Evolutionary conservation across 2,329 filamentous ascomycete genomes (phyloP), one percentile per base, ranked within the genome.

Genomic region (Sarocladium oryzae): DNA sequence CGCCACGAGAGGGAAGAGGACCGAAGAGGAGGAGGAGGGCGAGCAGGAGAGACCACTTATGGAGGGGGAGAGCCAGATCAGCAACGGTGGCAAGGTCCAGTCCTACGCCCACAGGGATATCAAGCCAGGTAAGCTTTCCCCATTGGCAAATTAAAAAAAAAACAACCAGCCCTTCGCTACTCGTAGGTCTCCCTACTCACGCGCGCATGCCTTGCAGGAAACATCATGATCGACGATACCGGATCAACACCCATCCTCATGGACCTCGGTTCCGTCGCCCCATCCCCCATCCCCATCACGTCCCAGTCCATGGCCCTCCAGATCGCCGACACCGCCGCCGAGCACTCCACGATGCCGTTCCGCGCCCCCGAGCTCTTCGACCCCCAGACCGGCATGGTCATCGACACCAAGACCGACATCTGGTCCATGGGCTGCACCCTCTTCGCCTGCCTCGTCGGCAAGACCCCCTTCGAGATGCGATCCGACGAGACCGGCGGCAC

Each of bases 311-410:
- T 95, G 51, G 93, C 93, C 40, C 82, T 99, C 45, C 89, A 91
- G 50, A 88, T 95, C 32, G 93, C 97, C 71, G 93, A 99, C 68
- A 88, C 83, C 36, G 93, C 93, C 20, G 93, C 92, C 51, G 93
- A 99, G 68, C 92, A 97, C 75, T 92, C 85, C 57, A 99, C 93
- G 36, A 97, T 99, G 92, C 91, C 93, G 0, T 99, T 99, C 72
- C 89, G 93, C 54, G 93, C 93, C 1, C 93, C 93, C 0, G 93
- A 99, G 70, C 84, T 99, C 54, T 99, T 99, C 69, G 93, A 99
- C 67, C 93, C 97, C 52, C 95, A 95, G 71, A 96, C 90, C 2
- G 92, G 89, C 56, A 85, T 86, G 46, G 82, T 89, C 49, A 86
- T 99, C 63, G 93, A 97, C 69, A 95, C 91, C 11, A 96, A 96